Conservation (phyloP, 768 basidiomycete species). For the Leucosporidium yakuticum region DNA sequence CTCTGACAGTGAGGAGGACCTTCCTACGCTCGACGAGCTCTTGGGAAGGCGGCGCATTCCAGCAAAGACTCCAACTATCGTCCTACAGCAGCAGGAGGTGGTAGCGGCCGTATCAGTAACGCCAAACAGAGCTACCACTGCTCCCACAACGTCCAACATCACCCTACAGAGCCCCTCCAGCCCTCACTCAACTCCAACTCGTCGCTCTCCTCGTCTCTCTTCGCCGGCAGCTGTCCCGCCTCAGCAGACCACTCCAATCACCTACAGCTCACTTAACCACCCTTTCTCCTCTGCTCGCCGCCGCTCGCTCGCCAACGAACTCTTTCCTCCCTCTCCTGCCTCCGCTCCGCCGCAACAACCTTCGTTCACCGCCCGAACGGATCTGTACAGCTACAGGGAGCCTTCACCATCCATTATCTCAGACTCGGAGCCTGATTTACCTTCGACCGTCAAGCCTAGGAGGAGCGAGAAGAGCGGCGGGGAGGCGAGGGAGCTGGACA, state of each 20-base stretch:
- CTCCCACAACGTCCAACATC: background rate
- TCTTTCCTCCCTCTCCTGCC: slow-evolving; percentile 26
- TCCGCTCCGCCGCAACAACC: background rate
- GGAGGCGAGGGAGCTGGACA: background rate
- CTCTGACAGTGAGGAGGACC: background rate
- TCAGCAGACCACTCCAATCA: background rate
- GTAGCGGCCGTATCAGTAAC: background rate
- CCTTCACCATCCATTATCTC: background rate
- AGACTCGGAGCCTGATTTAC: slow-evolving; percentile 9
- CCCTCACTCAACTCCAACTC: background rate
- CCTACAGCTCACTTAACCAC: background rate
- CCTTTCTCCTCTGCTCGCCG: slow-evolving; percentile 1
- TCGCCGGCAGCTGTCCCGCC: background rate
- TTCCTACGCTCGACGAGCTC: background rate
- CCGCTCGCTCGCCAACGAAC: slow-evolving; percentile 9
- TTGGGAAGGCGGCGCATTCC: background rate
- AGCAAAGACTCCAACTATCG: background rate
- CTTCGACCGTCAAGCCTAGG: background rate
- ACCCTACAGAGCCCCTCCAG: background rate
- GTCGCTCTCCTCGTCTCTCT: background rate
- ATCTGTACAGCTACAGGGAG: background rate
- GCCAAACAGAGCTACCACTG: background rate
- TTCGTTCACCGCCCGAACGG: background rate
- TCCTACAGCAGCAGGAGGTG: background rate
- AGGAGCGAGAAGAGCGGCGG: too few relatives aligned